Conservation (phyloP, 1,139 yeast genomes). For the Taphrina confusa region DNA sequence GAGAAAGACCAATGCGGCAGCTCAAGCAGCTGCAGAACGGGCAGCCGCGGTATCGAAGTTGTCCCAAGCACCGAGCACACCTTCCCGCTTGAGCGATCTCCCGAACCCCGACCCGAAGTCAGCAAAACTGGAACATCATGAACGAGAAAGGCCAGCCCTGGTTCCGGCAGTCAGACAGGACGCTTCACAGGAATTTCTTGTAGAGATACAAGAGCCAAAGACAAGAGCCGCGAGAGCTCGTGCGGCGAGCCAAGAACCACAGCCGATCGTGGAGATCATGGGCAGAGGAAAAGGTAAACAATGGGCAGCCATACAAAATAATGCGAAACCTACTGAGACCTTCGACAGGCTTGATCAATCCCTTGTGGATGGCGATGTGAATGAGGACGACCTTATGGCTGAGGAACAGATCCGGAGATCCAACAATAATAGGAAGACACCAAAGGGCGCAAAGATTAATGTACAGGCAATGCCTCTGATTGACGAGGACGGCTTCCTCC, state of each 20-base stretch:
- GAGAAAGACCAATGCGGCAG: slow-evolving; percentile 23
- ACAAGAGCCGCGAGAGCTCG: neutral
- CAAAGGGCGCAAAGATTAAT: neutral
- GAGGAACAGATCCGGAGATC: slow-evolving; percentile 3
- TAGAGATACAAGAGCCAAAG: neutral
- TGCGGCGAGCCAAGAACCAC: slow-evolving; percentile 6
- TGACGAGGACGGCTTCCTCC: slow-evolving; percentile 14
- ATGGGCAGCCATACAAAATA: neutral
- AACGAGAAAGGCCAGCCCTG: neutral
- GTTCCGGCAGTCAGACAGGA: neutral
- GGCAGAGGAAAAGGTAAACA: slow-evolving; percentile 1
- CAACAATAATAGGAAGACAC: slow-evolving; percentile 5
- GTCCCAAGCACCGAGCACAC: neutral
- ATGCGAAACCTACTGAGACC: neutral
- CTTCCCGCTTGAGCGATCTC: neutral
- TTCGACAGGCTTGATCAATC: slow-evolving; percentile 2
- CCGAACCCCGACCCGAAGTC: slow-evolving; percentile 8
- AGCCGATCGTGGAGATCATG: neutral
- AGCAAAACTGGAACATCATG: slow-evolving; percentile 15
- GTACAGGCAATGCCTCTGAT: neutral
- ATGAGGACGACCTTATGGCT: slow-evolving; percentile 5
- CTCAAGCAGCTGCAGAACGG: slow-evolving; percentile 15
- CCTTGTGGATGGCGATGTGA: neutral
- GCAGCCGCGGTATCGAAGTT: slow-evolving; percentile 11
- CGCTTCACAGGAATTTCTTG: neutral